Percentiles rank a stretch among this genome's conserved stretches.
Conservation (phyloP, 768 basidiomycete species). For the Boletus rubescentipes region DNA sequence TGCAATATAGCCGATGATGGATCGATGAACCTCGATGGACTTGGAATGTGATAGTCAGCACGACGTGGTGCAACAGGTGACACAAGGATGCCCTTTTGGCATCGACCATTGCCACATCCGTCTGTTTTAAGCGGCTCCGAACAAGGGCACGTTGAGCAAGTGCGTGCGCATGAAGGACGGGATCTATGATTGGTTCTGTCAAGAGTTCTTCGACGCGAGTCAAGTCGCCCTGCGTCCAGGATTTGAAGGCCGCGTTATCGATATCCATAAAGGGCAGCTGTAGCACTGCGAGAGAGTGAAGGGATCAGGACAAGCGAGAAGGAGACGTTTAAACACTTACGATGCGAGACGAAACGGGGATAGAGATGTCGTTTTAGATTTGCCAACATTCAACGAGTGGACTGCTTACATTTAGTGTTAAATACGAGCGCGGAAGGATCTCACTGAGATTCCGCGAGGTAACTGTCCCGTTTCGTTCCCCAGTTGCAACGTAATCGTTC, state of each 20-base stretch:
- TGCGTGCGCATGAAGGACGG: background rate
- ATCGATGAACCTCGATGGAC: conserved; percentile 7
- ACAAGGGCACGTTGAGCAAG: conserved; percentile 4
- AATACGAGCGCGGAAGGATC: background rate
- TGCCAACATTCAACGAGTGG: too few species aligned
- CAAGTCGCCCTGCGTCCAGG: conserved; percentile 1
- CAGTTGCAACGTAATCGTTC: background rate
- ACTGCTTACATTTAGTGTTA: background rate
- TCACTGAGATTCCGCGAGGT: background rate
- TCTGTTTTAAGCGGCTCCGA: background rate
- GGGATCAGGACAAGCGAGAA: background rate
- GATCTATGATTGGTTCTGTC: background rate
- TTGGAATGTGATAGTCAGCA: background rate
- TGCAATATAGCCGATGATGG: conserved; percentile 12
- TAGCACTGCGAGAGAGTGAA: background rate
- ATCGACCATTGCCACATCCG: conserved; percentile 1
- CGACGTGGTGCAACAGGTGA: too few species aligned
- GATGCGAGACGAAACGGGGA: too few species aligned
- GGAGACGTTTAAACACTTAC: background rate
- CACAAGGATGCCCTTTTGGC: background rate
- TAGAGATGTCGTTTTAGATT: background rate
- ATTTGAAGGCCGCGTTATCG: background rate
- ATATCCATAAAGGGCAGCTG: conserved; percentile 2
- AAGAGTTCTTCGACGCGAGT: background rate
- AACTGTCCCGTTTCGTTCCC: background rate